These are phyloP conservation scores for Trichoderma semiorbis DNA, from an alignment of 2,329 filamentous ascomycete species.

Conservation along the genomic window DNA sequence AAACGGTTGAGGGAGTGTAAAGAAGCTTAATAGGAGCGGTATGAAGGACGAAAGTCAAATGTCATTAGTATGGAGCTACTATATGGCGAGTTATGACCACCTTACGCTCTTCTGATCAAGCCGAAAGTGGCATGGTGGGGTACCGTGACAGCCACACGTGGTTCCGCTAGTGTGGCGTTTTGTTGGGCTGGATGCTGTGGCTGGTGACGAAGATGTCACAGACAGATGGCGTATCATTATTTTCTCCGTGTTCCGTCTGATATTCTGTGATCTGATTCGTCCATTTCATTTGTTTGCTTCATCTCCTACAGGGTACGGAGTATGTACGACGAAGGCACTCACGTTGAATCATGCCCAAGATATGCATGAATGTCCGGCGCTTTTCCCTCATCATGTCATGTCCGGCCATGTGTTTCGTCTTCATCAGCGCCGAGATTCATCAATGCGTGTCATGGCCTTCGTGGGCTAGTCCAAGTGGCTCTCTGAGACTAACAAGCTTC, in stretches of 20 bases:
- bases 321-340: background rate
- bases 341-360: background rate
- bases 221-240: background rate
- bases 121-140: conserved; percentile 16
- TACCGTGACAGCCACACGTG: conserved; percentile 14
- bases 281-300: background rate
- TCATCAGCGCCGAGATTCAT: background rate
- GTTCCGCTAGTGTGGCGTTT: background rate
- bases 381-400: conserved; percentile 1
- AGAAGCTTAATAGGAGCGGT: conserved; percentile 10
- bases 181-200: background rate
- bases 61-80: background rate
- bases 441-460: background rate
- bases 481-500: background rate
- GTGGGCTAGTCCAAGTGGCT: conserved; percentile 5
- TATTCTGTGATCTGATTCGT: background rate
- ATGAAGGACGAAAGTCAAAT: background rate
- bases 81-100: conserved; percentile 16
- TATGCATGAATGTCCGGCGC: conserved; percentile 15
- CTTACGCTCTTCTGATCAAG: conserved; percentile 18
- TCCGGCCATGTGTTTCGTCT: background rate
- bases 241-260: conserved; percentile 11
- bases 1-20: background rate
- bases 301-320: background rate
- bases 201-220: background rate